Evolutionary conservation across 108 stramenopile genomes (phyloP).

Genomic region (Skeletonema potamos): DNA sequence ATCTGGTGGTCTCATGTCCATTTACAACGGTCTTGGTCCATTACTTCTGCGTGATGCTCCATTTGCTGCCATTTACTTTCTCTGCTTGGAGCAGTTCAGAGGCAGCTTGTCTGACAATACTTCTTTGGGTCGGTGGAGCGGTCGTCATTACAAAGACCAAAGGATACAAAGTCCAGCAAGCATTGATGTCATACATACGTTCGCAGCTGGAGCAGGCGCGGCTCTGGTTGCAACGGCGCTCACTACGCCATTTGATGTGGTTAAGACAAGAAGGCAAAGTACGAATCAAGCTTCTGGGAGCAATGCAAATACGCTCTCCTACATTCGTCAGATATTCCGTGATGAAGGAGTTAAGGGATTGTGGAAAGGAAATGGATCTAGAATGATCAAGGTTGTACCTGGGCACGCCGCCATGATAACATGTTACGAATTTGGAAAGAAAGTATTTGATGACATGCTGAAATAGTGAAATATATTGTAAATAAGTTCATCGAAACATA

Average conservation of each 20-base stretch:
- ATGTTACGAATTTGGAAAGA: slow-evolving; percentile 89
- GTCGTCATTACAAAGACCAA: slow-evolving; percentile 1
- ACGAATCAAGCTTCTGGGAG: background rate
- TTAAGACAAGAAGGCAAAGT: slow-evolving; percentile 90
- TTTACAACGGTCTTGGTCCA: slow-evolving; percentile 84
- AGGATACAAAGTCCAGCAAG: slow-evolving; percentile 7
- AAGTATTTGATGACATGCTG: slow-evolving; percentile 33
- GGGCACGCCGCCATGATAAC: slow-evolving; percentile 97
- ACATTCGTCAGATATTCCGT: slow-evolving; percentile 35
- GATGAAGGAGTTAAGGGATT: slow-evolving; percentile 65
- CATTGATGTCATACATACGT: slow-evolving; percentile 47
- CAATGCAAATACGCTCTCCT: background rate
- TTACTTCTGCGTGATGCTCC: slow-evolving; percentile 94
- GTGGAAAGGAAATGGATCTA: slow-evolving; percentile 82
- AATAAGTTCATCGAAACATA: background rate
- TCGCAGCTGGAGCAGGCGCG: slow-evolving; percentile 77
- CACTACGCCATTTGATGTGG: slow-evolving; percentile 95
- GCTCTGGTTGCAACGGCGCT: slow-evolving; percentile 83
- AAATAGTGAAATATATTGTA: background rate
- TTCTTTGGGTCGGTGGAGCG: slow-evolving; percentile 8
- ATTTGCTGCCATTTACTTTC: slow-evolving; percentile 92
- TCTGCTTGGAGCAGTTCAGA: slow-evolving; percentile 65
- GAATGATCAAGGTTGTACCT: slow-evolving; percentile 91
- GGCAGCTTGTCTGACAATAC: background rate
- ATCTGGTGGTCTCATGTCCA: slow-evolving; percentile 51